Conservation (phyloP, 345 rosid genomes). For the Raphanus raphanistrum region DNA sequence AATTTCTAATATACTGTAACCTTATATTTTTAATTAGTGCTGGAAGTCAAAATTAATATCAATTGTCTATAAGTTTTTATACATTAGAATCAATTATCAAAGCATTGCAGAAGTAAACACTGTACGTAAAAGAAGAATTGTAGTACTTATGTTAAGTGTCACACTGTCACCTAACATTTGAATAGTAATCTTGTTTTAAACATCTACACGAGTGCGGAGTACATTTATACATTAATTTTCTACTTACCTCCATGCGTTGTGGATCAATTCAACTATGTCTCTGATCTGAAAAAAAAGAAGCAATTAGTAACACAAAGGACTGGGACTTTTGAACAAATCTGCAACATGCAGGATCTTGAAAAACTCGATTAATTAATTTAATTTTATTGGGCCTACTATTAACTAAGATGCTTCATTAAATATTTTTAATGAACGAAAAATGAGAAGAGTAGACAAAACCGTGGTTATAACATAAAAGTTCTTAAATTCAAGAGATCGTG, state of each 20-base stretch:
- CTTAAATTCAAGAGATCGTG: constrained; percentile 26
- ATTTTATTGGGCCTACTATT: constrained; percentile 6
- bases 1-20: neutral
- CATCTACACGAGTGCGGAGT: no score
- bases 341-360: constrained; percentile 18
- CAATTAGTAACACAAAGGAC: neutral
- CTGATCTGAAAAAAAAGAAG: neutral
- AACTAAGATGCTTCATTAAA: constrained; percentile 9
- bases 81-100: neutral
- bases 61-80: neutral
- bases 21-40: neutral
- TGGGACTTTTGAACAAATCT: constrained; percentile 1
- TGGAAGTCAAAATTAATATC: neutral
- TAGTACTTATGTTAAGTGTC: no score
- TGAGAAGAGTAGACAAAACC: constrained; percentile 1
- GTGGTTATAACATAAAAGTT: constrained; percentile 18
- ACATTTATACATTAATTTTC: neutral
- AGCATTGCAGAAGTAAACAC: neutral
- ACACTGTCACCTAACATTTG: no score
- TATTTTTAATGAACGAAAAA: neutral
- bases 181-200: no score
- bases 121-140: neutral
- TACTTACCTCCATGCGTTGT: neutral
- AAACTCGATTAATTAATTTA: neutral
- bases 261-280: neutral